phyloP scores from a whole-genome alignment of 1,284 basidiomycete species.

The Trametes versicolor region DNA sequence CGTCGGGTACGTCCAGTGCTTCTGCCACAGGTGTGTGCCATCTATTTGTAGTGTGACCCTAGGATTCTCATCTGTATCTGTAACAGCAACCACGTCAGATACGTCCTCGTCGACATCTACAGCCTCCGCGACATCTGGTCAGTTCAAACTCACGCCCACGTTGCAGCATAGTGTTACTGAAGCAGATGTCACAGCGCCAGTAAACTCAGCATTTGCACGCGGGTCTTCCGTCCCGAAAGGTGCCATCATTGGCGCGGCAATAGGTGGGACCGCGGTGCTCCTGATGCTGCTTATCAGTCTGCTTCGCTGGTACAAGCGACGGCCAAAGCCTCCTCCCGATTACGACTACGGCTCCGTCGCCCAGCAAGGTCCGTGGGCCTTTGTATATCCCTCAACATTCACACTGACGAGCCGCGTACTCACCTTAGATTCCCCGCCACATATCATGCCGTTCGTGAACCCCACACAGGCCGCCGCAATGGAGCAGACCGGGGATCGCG shows the following conservation, averaged over 20 bases:
- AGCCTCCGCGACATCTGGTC: not conserved
- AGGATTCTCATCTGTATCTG: not conserved
- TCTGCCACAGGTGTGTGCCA: not conserved
- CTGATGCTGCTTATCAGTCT: not conserved
- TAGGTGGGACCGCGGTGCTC: constrained; percentile 7
- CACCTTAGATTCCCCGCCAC: constrained; percentile 6
- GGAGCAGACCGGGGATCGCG: constrained; percentile 13
- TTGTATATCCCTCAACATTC: not conserved
- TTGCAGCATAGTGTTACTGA: not conserved
- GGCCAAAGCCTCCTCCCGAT: not conserved
- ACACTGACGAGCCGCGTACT: not conserved
- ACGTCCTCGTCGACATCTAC: not conserved
- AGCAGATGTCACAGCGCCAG: not conserved
- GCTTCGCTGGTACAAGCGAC: constrained; percentile 8
- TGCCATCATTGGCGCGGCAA: constrained; percentile 11
- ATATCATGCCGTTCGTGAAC: constrained; percentile 16
- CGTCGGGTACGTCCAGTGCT: not conserved
- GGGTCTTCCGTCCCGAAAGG: constrained; percentile 7
- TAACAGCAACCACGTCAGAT: not conserved
- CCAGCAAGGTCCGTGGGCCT: constrained; percentile 7
- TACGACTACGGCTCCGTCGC: constrained; percentile 19
- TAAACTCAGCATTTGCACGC: not conserved
- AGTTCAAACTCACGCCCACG: not conserved
- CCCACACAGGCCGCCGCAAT: constrained; percentile 6
- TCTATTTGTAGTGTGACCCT: not conserved